Conservation (phyloP, 2,329 filamentous ascomycete genomes). For the Ceratocystis alfenasii region DNA sequence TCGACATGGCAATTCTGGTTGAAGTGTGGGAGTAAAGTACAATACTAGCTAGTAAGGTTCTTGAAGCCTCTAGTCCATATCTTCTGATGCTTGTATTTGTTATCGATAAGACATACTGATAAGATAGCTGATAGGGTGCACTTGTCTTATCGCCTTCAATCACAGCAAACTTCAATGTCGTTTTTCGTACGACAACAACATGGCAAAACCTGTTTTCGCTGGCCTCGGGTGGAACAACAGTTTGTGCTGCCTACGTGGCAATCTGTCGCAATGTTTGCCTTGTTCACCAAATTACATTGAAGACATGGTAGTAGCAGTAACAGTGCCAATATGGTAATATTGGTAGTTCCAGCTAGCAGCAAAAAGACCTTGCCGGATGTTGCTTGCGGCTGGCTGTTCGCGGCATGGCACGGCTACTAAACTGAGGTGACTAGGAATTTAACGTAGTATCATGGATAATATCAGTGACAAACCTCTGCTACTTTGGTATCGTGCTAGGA, state of each 20-base stretch:
- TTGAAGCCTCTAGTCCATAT: neutral
- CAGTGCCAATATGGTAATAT: too few relatives aligned
- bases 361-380: too few relatives aligned
- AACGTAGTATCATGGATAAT: neutral
- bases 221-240: neutral
- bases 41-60: neutral
- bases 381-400: too few relatives aligned
- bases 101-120: neutral
- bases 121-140: neutral
- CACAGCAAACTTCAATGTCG: neutral
- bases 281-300: neutral
- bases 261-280: neutral
- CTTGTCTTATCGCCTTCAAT: neutral
- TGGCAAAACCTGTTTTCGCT: neutral
- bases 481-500: neutral
- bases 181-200: neutral
- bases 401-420: too few relatives aligned
- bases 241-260: constrained; percentile 1
- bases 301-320: too few relatives aligned
- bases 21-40: neutral
- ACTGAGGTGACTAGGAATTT: too few relatives aligned
- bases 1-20: neutral
- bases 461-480: neutral
- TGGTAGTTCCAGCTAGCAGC: too few relatives aligned
- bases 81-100: neutral